Base-by-base conservation (phyloP, 352 stramenopile species). In the Phytopythium oedochilum region DNA sequence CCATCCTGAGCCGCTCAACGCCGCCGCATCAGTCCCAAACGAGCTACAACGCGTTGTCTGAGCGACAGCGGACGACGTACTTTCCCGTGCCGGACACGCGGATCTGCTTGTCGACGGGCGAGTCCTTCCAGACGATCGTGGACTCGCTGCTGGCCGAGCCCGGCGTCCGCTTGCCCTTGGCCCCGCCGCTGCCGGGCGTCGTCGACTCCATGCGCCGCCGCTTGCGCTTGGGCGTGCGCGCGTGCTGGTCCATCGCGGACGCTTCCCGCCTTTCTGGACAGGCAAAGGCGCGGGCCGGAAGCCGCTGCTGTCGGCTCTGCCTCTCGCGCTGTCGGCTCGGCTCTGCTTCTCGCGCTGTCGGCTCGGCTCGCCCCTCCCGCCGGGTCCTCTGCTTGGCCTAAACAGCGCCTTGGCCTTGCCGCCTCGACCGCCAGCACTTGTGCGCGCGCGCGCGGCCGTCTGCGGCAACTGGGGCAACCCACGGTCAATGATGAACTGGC, bases 41-140 rank as follows among this genome's bases (percentile, higher is more conserved):
- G 9, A 39, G 17, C 7, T 20, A 40, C 28, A 29, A 15, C 49
- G n/a, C 36, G 14, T 50, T 32, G 4, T 22, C 25, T 32, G 29
- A 9, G 9, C 5, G 5, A 32, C 29, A 29, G 50, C 22, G 56
- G 44, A 12, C 5, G 32, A 74, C 57, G 55, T 34, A 64, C 66
- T 88, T 89, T 11, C 73, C 73, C 1, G 77, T 88, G 5, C 83
- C 83, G 11, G 78, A 90, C 7, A 85, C 70, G 49, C 81, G 70
- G 53, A 94, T 88, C 47, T 92, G 76, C 64, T 94, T 94, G 23
- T 87, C 79, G 5, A 64, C 77, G 2, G 83, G 83, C 23, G 81
- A 92, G 55, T 94, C 83, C 42, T 83, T 85, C 83, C 83, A 94
- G 46, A 94, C 76, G 57, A 94, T 81, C 45, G 69, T 73, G 31